Conservation (phyloP, 75 land plant species). For the Ceratopteris richardii region DNA sequence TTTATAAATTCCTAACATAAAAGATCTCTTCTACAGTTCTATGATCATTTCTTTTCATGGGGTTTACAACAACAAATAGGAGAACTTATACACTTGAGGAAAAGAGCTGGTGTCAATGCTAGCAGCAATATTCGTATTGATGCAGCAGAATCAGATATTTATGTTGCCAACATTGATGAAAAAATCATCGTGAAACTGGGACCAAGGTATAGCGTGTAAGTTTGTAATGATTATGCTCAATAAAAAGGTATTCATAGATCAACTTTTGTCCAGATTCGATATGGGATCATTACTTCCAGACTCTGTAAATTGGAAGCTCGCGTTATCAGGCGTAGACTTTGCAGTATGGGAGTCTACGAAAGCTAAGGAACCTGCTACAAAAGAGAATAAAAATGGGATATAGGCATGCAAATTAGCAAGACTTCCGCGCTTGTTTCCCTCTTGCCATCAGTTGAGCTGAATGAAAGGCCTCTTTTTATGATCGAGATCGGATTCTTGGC, state of each 20-base stretch:
- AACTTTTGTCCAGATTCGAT: constrained; percentile 5
- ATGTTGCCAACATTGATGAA: constrained; percentile 49
- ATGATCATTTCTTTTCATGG: constrained; percentile 59
- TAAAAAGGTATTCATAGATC: neutral
- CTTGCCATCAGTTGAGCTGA: too few relatives aligned
- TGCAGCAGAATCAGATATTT: constrained; percentile 45
- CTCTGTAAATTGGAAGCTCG: constrained; percentile 7
- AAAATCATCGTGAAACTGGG: constrained; percentile 55
- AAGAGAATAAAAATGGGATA: too few relatives aligned
- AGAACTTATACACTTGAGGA: constrained; percentile 30
- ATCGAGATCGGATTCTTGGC: too few relatives aligned
- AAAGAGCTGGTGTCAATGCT: constrained; percentile 32
- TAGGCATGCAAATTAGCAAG: too few relatives aligned
- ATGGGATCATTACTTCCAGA: constrained; percentile 15
- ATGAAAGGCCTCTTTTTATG: too few relatives aligned
- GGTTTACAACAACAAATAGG: constrained; percentile 37
- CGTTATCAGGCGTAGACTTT: constrained; percentile 4
- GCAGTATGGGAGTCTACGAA: constrained; percentile 11
- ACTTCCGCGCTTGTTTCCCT: too few relatives aligned
- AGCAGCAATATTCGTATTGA: constrained; percentile 29
- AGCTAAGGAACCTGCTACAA: too few relatives aligned
- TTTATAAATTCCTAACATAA: too few relatives aligned
- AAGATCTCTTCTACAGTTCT: too few relatives aligned
- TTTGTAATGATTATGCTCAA: neutral
- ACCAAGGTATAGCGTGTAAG: too few relatives aligned